Evolutionary conservation across 1,139 yeast species (phyloP).

Genomic region (Wickerhamiella pararugosa): DNA sequence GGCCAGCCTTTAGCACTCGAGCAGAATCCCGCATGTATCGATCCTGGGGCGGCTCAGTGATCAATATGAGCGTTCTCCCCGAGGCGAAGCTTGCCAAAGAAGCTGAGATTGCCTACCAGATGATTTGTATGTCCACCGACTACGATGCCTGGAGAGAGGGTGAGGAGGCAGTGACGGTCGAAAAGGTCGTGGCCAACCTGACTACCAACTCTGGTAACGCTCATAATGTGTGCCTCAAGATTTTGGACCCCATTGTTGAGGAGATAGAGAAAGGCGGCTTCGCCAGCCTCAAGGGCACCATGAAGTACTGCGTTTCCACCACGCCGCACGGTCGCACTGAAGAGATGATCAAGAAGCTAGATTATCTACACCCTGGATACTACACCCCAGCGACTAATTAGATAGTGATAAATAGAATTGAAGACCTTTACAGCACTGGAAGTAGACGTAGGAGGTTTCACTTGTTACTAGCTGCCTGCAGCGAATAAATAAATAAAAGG

Average conservation of each 20-base stretch:
- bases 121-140: constrained; percentile 98
- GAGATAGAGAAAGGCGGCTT: constrained; percentile 38
- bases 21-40: constrained; percentile 90
- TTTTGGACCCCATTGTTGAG: constrained; percentile 51
- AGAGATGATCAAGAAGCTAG: constrained; percentile 64
- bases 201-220: constrained; percentile 83
- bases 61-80: constrained; percentile 92
- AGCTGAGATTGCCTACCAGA: constrained; percentile 91
- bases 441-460: background rate
- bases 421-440: background rate
- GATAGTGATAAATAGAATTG: background rate
- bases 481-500: background rate
- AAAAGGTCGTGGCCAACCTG: constrained; percentile 82
- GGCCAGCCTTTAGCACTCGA: constrained; percentile 93
- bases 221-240: constrained; percentile 51
- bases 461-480: background rate
- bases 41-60: constrained; percentile 85
- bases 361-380: constrained; percentile 83
- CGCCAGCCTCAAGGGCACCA: constrained; percentile 52
- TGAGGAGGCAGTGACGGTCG: constrained; percentile 94
- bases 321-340: constrained; percentile 59
- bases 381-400: constrained; percentile 29
- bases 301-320: constrained; percentile 74
- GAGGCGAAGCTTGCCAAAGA: constrained; percentile 94
- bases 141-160: constrained; percentile 96